These are phyloP conservation scores for Gypsophila paniculata DNA, from an alignment of 179 eudicot genomes.

Conservation along the genomic window DNA sequence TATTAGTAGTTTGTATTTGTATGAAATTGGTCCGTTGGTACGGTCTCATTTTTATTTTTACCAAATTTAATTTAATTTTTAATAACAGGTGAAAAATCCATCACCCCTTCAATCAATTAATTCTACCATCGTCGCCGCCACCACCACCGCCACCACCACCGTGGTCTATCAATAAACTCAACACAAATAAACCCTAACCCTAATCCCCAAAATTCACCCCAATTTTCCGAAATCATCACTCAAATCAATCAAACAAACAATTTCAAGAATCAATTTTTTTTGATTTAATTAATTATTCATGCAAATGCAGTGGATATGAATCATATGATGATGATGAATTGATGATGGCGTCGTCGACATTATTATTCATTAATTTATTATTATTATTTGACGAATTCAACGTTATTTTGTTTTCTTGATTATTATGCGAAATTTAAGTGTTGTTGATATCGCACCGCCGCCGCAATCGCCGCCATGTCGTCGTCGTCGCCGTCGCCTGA, in stretches of 20 bases:
- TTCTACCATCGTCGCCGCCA: not conserved
- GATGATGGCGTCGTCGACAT: slow-evolving; percentile 8
- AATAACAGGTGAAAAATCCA: too few species aligned
- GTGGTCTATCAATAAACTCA: not conserved
- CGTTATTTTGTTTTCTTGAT: not conserved
- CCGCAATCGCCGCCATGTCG: not conserved
- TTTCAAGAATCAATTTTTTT: too few species aligned
- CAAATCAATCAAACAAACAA: too few species aligned
- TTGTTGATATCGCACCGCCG: not conserved
- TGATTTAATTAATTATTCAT: too few species aligned
- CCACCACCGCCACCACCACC: slow-evolving; percentile 2
- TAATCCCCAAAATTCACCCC: not conserved
- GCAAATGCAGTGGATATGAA: slow-evolving; percentile 6
- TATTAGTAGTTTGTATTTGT: too few species aligned
- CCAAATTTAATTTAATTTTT: too few species aligned
- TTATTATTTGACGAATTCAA: slow-evolving; percentile 7
- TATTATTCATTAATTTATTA: not conserved
- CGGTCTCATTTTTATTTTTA: too few species aligned
- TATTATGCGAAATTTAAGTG: slow-evolving; percentile 10
- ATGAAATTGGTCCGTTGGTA: too few species aligned
- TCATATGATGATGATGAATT: too few species aligned
- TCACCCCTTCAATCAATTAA: too few species aligned
- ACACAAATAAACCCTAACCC: not conserved
- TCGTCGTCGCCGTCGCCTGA: slow-evolving; percentile 2
- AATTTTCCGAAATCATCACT: not conserved